Conservation (phyloP, 805 yeast species). For the Pichia occidentalis region DNA sequence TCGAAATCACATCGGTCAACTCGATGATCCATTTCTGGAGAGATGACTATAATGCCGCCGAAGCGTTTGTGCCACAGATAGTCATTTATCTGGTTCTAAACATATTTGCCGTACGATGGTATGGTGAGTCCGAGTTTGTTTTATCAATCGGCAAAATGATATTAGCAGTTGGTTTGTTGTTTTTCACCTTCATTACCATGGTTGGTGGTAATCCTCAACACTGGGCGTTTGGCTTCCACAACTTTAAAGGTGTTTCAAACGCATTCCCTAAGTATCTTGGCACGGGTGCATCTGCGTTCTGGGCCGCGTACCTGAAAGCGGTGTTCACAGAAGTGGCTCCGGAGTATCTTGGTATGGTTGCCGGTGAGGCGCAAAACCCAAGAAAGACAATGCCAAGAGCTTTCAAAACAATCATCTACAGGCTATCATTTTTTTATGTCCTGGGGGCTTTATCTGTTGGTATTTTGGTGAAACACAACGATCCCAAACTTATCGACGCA, state of each 20-base stretch:
- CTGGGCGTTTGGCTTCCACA: slow-evolving; percentile 31
- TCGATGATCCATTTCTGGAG: slow-evolving; percentile 78
- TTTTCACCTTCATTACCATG: slow-evolving; percentile 77
- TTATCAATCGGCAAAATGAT: slow-evolving; percentile 66
- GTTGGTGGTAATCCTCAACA: slow-evolving; percentile 79
- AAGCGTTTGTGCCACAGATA: slow-evolving; percentile 58
- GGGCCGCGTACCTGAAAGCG: slow-evolving; percentile 64
- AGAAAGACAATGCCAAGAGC: slow-evolving; percentile 71
- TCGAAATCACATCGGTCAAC: slow-evolving; percentile 76
- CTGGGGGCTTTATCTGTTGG: slow-evolving; percentile 78
- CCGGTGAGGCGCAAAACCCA: slow-evolving; percentile 63
- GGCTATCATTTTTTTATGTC: slow-evolving; percentile 61
- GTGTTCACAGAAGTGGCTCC: slow-evolving; percentile 76
- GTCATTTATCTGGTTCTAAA: slow-evolving; percentile 58
- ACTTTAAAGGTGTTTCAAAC: slow-evolving; percentile 20
- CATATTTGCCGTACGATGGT: slow-evolving; percentile 63
- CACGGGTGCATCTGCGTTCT: slow-evolving; percentile 58
- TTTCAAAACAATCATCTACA: slow-evolving; percentile 63
- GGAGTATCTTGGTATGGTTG: slow-evolving; percentile 77
- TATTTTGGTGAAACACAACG: slow-evolving; percentile 64
- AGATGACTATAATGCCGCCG: slow-evolving; percentile 66
- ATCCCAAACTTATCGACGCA: slow-evolving; percentile 52
- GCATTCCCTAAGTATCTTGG: slow-evolving; percentile 52
- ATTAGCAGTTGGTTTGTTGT: slow-evolving; percentile 65
- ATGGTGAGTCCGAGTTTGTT: slow-evolving; percentile 83